These are phyloP conservation scores for Xylariomycetidae sp. DNA, from an alignment of 2,329 filamentous ascomycete genomes.

Conservation along the genomic window DNA sequence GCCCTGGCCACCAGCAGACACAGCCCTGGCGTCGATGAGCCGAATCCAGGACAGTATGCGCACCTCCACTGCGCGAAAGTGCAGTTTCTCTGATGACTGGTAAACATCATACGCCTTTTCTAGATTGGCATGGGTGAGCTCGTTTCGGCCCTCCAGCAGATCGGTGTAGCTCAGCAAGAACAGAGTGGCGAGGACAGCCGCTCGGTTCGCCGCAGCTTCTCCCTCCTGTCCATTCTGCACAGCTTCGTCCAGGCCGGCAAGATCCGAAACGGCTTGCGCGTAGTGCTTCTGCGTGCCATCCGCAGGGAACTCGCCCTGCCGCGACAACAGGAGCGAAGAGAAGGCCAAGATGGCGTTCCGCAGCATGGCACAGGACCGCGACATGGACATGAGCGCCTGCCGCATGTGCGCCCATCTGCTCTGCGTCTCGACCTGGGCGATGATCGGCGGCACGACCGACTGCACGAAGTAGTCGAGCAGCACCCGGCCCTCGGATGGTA, in stretches of 20 bases:
- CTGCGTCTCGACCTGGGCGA: constrained; percentile 46
- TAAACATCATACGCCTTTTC: constrained; percentile 44
- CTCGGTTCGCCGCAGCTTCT: constrained; percentile 6
- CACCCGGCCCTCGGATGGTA: constrained; percentile 27
- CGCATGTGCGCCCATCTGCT: constrained; percentile 45
- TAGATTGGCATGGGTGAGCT: constrained; percentile 42
- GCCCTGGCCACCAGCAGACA: constrained; percentile 50
- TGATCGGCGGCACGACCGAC: constrained; percentile 44
- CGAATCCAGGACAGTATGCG: constrained; percentile 49
- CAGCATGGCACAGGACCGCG: constrained; percentile 40
- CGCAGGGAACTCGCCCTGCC: constrained; percentile 26
- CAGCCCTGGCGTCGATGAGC: constrained; percentile 47
- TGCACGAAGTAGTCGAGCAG: constrained; percentile 43
- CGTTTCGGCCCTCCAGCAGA: constrained; percentile 36
- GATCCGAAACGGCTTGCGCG: constrained; percentile 29
- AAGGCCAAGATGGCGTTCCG: constrained; percentile 44
- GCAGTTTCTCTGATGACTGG: constrained; percentile 31
- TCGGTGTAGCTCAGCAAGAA: constrained; percentile 52
- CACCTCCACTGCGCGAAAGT: constrained; percentile 35
- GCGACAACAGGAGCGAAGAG: constrained; percentile 37
- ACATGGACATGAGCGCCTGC: constrained; percentile 41
- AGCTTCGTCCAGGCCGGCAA: constrained; percentile 17
- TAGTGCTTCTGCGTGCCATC: constrained; percentile 31
- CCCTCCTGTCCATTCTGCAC: constrained; percentile 19
- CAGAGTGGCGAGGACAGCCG: constrained; percentile 38